Evolutionary conservation across 2,329 filamentous ascomycete species (phyloP).

Genomic region (Leptographium wingfieldii): DNA sequence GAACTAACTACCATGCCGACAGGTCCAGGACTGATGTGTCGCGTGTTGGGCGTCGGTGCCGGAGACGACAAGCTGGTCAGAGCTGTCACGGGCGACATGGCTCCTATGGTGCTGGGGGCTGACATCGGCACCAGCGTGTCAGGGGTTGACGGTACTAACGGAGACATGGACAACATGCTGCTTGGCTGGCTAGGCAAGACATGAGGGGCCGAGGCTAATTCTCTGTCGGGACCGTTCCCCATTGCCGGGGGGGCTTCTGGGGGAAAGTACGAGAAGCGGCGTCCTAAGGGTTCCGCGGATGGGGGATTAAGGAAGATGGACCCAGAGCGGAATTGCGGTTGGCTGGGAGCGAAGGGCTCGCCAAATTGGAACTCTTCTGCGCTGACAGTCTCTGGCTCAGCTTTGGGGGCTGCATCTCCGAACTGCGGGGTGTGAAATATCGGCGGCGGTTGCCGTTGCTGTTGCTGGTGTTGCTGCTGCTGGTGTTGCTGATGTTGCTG

Average conservation of each 20-base stretch:
- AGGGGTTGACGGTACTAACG: constrained; percentile 28
- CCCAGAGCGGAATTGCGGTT: constrained; percentile 48
- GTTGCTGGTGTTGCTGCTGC: constrained; percentile 13
- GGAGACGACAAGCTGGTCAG: constrained; percentile 14
- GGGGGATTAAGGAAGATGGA: constrained; percentile 52
- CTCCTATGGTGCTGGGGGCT: constrained; percentile 17
- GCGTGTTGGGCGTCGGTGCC: constrained; percentile 23
- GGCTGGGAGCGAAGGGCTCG: constrained; percentile 15
- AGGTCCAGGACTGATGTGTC: constrained; percentile 17
- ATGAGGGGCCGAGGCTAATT: constrained; percentile 22
- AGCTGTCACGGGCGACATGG: constrained; percentile 24
- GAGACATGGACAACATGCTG: constrained; percentile 11
- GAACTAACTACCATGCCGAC: constrained; percentile 6
- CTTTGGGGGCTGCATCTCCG: constrained; percentile 42
- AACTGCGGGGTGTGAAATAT: constrained; percentile 42
- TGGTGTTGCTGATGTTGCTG: constrained; percentile 8
- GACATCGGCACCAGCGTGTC: constrained; percentile 25
- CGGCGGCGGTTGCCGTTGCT: constrained; percentile 15
- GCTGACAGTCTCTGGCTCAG: constrained; percentile 30
- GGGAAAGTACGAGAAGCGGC: constrained; percentile 52
- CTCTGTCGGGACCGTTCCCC: constrained; percentile 12
- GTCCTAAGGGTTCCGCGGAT: constrained; percentile 38
- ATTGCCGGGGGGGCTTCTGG: constrained; percentile 26
- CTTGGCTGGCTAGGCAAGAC: not conserved
- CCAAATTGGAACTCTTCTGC: constrained; percentile 8